A percentile compares a stretch with the other conserved stretches of the same genome.
Conservation (phyloP, 805 yeast genomes). For the Suhomyces faveliae region DNA sequence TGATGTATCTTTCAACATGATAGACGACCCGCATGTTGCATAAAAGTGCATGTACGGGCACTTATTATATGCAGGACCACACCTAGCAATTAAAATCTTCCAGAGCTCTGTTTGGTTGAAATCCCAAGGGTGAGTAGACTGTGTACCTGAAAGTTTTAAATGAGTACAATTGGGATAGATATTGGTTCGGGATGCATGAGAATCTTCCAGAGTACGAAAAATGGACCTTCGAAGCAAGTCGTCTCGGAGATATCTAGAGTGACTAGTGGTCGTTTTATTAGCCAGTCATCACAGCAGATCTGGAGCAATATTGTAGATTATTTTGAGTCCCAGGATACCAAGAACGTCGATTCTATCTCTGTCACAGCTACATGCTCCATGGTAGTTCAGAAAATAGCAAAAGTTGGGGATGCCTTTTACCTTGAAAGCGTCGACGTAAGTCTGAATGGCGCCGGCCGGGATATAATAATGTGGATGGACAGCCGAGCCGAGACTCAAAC, state of each 20-base stretch:
- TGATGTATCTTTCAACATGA: too few species aligned
- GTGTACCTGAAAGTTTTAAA: neutral
- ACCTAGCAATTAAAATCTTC: too few species aligned
- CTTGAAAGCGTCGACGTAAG: constrained; percentile 34
- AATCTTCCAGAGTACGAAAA: constrained; percentile 22
- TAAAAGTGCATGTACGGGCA: too few species aligned
- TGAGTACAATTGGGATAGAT: constrained; percentile 42
- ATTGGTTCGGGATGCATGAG: constrained; percentile 53
- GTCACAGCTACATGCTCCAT: constrained; percentile 61
- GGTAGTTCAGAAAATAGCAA: constrained; percentile 39
- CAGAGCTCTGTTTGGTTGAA: neutral
- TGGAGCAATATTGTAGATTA: constrained; percentile 6
- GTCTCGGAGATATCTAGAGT: neutral
- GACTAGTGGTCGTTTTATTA: constrained; percentile 16
- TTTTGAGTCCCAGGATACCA: neutral
- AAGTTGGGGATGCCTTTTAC: constrained; percentile 12
- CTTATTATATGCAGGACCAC: too few species aligned
- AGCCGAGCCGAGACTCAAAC: constrained; percentile 40
- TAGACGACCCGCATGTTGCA: too few species aligned
- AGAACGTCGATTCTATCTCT: constrained; percentile 23
- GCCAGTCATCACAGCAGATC: constrained; percentile 45
- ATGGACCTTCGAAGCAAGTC: neutral
- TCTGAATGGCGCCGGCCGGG: constrained; percentile 16
- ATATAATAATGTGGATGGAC: constrained; percentile 63
- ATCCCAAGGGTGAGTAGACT: too few species aligned